phyloP scores from a whole-genome alignment of 2,329 filamentous ascomycete genomes.

The Botrytis fragariae region DNA sequence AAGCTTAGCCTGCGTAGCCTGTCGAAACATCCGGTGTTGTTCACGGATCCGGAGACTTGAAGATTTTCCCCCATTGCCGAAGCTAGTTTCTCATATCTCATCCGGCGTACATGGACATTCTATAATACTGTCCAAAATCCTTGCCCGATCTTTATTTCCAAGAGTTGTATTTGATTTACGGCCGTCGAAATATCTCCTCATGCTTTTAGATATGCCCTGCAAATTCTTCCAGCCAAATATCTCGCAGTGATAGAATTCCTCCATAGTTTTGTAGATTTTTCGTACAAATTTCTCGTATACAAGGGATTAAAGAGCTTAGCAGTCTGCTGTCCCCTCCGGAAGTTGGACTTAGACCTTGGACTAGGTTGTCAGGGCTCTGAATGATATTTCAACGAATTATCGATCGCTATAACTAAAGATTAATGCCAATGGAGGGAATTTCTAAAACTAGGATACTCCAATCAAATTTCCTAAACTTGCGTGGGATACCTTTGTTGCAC shows the following conservation, averaged over 20 bases:
- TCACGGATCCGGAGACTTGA: not conserved
- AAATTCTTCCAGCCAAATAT: not conserved
- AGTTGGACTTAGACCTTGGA: not conserved
- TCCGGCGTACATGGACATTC: not conserved
- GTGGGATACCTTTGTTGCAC: not conserved
- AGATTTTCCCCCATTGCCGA: not conserved
- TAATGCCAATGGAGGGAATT: not conserved
- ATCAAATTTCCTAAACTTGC: not conserved
- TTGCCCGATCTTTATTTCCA: not conserved
- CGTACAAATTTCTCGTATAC: not conserved
- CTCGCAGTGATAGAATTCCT: not conserved
- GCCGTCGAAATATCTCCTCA: not conserved
- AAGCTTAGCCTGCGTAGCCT: not conserved
- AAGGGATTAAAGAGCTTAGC: not conserved
- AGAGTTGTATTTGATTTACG: not conserved
- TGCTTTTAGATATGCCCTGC: not conserved
- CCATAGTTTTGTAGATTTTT: not conserved
- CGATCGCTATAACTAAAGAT: not conserved
- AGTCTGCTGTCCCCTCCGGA: not conserved
- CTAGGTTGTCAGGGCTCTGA: not conserved
- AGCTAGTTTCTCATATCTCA: not conserved
- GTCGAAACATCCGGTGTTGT: not conserved
- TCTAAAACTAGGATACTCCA: not conserved
- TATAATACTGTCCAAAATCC: not conserved
- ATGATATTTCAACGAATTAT: not conserved